Evolutionary conservation across 2,329 filamentous ascomycete genomes (phyloP), one percentile per base, ranked within the genome.

Genomic region (Leptosphaerulina australis): DNA sequence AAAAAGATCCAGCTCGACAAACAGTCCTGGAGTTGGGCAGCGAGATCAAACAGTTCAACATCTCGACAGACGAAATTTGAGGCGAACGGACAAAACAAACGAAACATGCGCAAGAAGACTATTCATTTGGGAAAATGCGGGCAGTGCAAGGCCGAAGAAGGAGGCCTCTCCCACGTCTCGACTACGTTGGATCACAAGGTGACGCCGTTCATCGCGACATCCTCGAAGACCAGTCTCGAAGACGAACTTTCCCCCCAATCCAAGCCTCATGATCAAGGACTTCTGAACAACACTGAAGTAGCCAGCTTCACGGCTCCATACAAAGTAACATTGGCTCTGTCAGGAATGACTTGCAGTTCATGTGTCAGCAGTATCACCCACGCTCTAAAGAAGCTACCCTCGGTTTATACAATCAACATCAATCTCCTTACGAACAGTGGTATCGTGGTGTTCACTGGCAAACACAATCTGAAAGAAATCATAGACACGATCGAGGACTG

Each of bases 311-410:
- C 50, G 8, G 20, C 45, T 9, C 26, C 54, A 4, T 68, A 59
- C 53, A 68, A 62, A 50, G 78, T 74, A 4, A 77, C 77, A 3
- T 68, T 81, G 43, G 75, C 77, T n/a, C 76, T 84, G 25, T 74
- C 74, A 20, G 82, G 82, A n/a, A 85, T 85, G 82, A 84, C 81
- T 2, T 84, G 82, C 62, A 80, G 80, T 49, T 78, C 81, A 5
- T 85, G 82, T 60, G 77, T 81, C 4, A 76, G 74, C 28, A 72
- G 75, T 21, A 77, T 85, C 44, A 80, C 77, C 1, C 71, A 75
- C 52, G 77, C 76, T 3, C 62, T 84, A 2, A 60, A 81, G 54
- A 70, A 79, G 46, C 64, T 79, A 1, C 60, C 75, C 1, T 81
- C 76, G 57, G 73, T 84, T 4, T 71, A 66, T 9, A 69, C 74